Percentiles rank a stretch among this genome's conserved stretches.
These are phyloP conservation scores for Pleurostoma richardsiae DNA, from an alignment of 2,329 filamentous ascomycete species.

Conservation along the genomic window DNA sequence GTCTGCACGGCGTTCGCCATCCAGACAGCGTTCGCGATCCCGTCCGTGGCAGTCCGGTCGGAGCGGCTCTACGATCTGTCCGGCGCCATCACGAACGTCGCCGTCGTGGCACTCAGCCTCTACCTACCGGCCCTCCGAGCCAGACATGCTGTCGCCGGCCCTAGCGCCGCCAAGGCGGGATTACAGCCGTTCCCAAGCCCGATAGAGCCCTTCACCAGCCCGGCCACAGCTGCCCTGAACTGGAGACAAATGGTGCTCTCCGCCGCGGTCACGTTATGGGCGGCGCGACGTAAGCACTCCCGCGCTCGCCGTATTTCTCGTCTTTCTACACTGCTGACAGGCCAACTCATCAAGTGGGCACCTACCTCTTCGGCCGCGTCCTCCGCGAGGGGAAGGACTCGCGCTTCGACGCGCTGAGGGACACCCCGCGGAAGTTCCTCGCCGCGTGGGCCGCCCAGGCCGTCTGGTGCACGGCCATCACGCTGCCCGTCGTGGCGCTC, in stretches of 20 bases:
- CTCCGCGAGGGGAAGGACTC: conserved; percentile 53
- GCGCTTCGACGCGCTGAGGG: conserved; percentile 36
- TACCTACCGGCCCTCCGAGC: conserved; percentile 56
- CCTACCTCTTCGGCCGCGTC: conserved; percentile 59
- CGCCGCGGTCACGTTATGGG: conserved; percentile 47
- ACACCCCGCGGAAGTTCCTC: conserved; percentile 26
- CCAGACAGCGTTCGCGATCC: conserved; percentile 57
- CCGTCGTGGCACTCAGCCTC: conserved; percentile 56
- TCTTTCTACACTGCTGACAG: too few relatives aligned
- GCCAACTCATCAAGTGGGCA: conserved; percentile 42
- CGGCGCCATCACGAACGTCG: conserved; percentile 61
- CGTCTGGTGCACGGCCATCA: conserved; percentile 62
- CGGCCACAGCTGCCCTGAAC: conserved; percentile 40
- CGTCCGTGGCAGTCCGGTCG: conserved; percentile 53
- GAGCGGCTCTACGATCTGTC: conserved; percentile 67
- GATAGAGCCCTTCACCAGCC: conserved; percentile 34
- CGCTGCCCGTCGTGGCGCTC: conserved; percentile 59
- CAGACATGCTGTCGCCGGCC: conserved; percentile 37
- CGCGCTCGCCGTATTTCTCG: too few relatives aligned
- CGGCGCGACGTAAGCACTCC: conserved; percentile 43
- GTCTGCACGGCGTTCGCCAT: conserved; percentile 59
- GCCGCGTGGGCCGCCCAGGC: conserved; percentile 49
- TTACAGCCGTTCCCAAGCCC: conserved; percentile 33
- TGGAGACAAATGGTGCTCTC: conserved; percentile 49
- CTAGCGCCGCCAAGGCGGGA: conserved; percentile 19